A percentile compares a stretch with the other conserved stretches of the same genome.
phyloP scores from a whole-genome alignment of 148 eudicot genomes.

The Drosera capensis region DNA sequence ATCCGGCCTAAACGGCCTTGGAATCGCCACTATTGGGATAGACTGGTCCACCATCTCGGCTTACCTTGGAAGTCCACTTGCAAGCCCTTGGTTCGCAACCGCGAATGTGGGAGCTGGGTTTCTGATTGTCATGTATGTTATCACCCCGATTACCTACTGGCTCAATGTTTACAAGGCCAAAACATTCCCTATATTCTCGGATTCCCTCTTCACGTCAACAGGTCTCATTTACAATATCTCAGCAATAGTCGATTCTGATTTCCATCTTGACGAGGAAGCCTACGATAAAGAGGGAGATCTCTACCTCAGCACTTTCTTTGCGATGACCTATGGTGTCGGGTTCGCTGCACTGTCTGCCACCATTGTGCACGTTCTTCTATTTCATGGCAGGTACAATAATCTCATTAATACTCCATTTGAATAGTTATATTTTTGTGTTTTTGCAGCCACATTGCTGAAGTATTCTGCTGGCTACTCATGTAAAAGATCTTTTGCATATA shows the following conservation, averaged over 20 bases:
- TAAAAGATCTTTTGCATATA: not conserved
- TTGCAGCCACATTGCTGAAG: too few relatives aligned
- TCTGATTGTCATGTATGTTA: slow-evolving; percentile 59
- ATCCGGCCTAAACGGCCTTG: slow-evolving; percentile 79
- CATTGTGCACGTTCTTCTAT: slow-evolving; percentile 62
- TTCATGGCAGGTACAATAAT: slow-evolving; percentile 73
- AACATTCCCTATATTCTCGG: slow-evolving; percentile 71
- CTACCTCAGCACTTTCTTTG: slow-evolving; percentile 78
- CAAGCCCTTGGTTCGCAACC: slow-evolving; percentile 98
- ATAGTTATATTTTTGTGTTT: not conserved
- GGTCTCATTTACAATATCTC: slow-evolving; percentile 70
- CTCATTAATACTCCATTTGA: not conserved
- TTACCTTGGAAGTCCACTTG: slow-evolving; percentile 93
- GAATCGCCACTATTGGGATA: slow-evolving; percentile 60
- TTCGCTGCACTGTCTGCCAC: slow-evolving; percentile 84
- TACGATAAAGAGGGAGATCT: slow-evolving; percentile 66
- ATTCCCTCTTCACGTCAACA: slow-evolving; percentile 35
- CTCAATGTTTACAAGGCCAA: slow-evolving; percentile 66
- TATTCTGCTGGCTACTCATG: not conserved
- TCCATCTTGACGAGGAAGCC: slow-evolving; percentile 58
- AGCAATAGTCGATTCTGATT: slow-evolving; percentile 53
- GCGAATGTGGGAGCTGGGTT: slow-evolving; percentile 91
- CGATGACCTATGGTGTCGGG: slow-evolving; percentile 93
- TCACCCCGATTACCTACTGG: slow-evolving; percentile 73
- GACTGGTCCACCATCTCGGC: slow-evolving; percentile 95